Evolutionary conservation across 2,329 filamentous ascomycete species (phyloP).

Genomic region (Mycosphaerella sp.): DNA sequence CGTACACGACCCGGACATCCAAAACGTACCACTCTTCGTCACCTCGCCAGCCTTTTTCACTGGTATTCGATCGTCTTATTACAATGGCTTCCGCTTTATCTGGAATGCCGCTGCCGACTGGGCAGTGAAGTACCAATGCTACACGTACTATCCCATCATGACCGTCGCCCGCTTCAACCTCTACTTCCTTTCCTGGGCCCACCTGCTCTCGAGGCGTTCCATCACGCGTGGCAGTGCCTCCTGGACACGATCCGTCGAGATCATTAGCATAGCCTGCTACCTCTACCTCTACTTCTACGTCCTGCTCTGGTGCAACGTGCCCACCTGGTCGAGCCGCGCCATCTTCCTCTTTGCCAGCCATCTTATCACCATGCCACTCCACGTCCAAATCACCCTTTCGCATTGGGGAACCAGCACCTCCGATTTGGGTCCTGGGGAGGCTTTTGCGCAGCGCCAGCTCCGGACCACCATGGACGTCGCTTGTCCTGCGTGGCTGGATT

Average conservation of each 20-base stretch:
- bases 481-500: not conserved
- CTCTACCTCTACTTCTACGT: not conserved
- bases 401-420: not conserved
- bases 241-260: not conserved
- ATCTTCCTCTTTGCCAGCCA: not conserved
- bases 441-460: not conserved
- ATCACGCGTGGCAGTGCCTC: not conserved
- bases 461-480: not conserved
- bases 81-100: not conserved
- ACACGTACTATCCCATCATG: not conserved
- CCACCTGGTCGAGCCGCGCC: not conserved
- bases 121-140: not conserved
- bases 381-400: not conserved
- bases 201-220: not conserved
- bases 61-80: not conserved
- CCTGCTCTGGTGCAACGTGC: not conserved
- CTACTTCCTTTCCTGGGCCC: not conserved
- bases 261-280: not conserved
- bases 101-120: not conserved
- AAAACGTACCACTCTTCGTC: constrained; percentile 77
- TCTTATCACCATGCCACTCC: not conserved
- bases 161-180: not conserved
- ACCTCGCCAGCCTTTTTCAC: constrained; percentile 54
- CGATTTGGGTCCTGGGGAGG: not conserved
- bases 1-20: constrained; percentile 40